These are phyloP conservation scores for Rhipidocladum racemiflorum DNA, from an alignment of 176 grass and related monocot genomes.

Conservation along the genomic window DNA sequence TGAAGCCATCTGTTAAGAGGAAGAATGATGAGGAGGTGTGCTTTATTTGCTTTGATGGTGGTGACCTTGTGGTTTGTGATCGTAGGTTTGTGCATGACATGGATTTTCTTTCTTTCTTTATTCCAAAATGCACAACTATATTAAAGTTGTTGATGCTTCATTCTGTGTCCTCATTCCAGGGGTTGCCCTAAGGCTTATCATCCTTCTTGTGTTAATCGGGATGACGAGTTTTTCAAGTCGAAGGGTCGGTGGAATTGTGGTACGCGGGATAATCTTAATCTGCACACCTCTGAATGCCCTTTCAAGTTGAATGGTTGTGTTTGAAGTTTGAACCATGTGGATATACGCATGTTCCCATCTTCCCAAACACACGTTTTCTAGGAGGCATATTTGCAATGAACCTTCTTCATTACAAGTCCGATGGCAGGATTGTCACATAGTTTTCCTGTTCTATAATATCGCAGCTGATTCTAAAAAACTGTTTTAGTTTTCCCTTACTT, in stretches of 20 bases:
- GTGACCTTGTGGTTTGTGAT: constrained; percentile 96
- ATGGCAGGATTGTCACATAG: not conserved
- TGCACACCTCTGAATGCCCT: not conserved
- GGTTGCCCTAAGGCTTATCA: constrained; percentile 95
- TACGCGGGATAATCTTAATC: constrained; percentile 43
- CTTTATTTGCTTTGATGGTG: constrained; percentile 99
- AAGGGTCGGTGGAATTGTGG: constrained; percentile 98
- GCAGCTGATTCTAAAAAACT: constrained; percentile 12
- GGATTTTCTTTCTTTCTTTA: constrained; percentile 18
- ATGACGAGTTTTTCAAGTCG: constrained; percentile 86
- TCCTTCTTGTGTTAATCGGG: constrained; percentile 93
- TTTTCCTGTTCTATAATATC: not conserved
- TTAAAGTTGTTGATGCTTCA: constrained; percentile 32
- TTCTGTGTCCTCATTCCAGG: constrained; percentile 47
- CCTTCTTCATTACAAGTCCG: not conserved
- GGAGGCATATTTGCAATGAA: not conserved
- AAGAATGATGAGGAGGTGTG: constrained; percentile 92
- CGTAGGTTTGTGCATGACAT: constrained; percentile 60
- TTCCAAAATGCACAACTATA: constrained; percentile 6
- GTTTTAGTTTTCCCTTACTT: not conserved
- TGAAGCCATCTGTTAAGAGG: constrained; percentile 35
- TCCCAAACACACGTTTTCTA: constrained; percentile 9
- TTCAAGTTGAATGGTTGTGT: not conserved
- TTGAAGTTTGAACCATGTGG: constrained; percentile 20
- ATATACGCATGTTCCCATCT: not conserved